Evolutionary conservation across 106 monocot genomes (phyloP).

Genomic region (Cymbidium sinense): DNA sequence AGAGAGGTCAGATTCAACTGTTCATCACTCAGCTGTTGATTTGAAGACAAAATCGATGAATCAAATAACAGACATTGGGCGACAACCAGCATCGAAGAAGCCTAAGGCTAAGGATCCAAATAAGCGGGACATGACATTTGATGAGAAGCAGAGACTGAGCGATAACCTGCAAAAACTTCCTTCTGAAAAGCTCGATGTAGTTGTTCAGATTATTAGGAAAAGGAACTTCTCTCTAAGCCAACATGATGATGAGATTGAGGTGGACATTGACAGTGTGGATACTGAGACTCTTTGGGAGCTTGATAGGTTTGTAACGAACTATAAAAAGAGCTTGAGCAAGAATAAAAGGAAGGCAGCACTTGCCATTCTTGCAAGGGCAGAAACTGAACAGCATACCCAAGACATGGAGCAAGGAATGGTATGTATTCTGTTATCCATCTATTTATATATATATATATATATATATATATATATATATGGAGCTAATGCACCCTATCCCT

Average conservation of each 20-base stretch:
- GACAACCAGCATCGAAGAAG: constrained; percentile 47
- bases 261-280: constrained; percentile 88
- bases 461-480: too few relatives aligned
- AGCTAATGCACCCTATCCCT: too few relatives aligned
- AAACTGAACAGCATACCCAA: constrained; percentile 8
- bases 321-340: constrained; percentile 19
- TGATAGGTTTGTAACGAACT: constrained; percentile 80
- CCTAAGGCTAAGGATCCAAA: constrained; percentile 69
- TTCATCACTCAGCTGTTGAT: constrained; percentile 24
- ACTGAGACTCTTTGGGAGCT: constrained; percentile 91
- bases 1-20: constrained; percentile 63
- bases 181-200: constrained; percentile 55
- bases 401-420: constrained; percentile 31
- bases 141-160: constrained; percentile 78
- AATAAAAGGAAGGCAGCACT: constrained; percentile 16
- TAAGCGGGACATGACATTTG: constrained; percentile 86
- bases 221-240: constrained; percentile 65
- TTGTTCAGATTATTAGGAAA: constrained; percentile 83
- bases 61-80: constrained; percentile 12
- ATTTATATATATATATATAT: too few relatives aligned
- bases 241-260: constrained; percentile 90
- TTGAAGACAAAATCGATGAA: constrained; percentile 21
- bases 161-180: constrained; percentile 73
- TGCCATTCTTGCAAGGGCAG: constrained; percentile 14
- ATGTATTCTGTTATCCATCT: too few relatives aligned